These are phyloP conservation scores for Talaromyces atroroseus DNA, from an alignment of 2,329 filamentous ascomycete species.

Conservation along the genomic window DNA sequence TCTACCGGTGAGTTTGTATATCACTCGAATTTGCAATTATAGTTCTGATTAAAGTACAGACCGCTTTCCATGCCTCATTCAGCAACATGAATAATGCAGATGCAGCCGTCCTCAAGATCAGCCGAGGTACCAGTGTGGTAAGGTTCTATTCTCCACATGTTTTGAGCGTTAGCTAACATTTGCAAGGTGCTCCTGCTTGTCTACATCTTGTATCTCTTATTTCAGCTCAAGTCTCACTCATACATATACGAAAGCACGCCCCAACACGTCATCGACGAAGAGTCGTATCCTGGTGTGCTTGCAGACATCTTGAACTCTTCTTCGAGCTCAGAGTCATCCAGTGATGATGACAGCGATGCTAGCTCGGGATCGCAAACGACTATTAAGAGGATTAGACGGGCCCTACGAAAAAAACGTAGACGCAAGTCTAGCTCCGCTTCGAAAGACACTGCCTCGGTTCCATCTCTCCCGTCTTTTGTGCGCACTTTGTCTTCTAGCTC, in stretches of 20 bases:
- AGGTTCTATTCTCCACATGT: constrained; percentile 25
- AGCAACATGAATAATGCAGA: constrained; percentile 57
- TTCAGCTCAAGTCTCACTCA: constrained; percentile 81
- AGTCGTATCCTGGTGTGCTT: constrained; percentile 73
- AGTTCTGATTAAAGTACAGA: constrained; percentile 43
- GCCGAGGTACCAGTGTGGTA: constrained; percentile 76
- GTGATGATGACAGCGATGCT: constrained; percentile 55
- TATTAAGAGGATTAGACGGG: constrained; percentile 64
- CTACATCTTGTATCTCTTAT: constrained; percentile 77
- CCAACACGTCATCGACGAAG: constrained; percentile 82
- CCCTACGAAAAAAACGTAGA: constrained; percentile 61
- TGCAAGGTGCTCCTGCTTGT: constrained; percentile 60
- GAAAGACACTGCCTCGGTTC: constrained; percentile 50
- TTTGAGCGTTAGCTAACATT: background rate
- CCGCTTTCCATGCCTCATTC: constrained; percentile 84
- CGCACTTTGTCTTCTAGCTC: constrained; percentile 35
- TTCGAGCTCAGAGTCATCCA: constrained; percentile 46
- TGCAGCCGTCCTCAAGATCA: constrained; percentile 67
- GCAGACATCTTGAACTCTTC: constrained; percentile 72
- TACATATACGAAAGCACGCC: constrained; percentile 87
- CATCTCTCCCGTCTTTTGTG: constrained; percentile 36
- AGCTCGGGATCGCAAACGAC: constrained; percentile 62
- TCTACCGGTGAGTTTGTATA: constrained; percentile 56
- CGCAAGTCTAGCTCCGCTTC: constrained; percentile 70
- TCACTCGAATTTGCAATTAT: background rate